Evolutionary conservation across 495 filamentous ascomycete genomes (phyloP), one percentile per base, ranked within the genome.

Genomic region (Aspergillus nidulans): DNA sequence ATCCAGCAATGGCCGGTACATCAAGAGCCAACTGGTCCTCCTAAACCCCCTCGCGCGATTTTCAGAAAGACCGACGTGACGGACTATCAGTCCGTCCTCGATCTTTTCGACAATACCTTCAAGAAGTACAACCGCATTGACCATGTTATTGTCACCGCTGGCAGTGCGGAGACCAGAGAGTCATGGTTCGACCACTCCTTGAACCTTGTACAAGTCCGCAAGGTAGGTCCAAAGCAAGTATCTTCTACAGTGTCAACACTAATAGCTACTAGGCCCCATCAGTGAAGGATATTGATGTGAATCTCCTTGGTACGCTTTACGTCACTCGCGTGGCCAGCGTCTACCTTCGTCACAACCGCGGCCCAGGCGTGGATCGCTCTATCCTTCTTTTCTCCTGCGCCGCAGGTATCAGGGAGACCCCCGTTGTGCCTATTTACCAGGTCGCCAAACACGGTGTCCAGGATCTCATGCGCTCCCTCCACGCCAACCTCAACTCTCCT

Each of bases 61-160:
- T 80, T 78, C 60, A 64, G 72, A 18, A 42, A 62, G 13, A 73
- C 71, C 25, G 71, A 82, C 61, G 74, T 82, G 18, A 69, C 68
- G 20, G 63, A 70, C 52, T 82, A 79, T 63, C 57, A 68, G 13
- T 69, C 73, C 12, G 66, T 78, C 19, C 46, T 72, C 39, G 60
- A 63, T 10, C 50, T 81, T 4, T 82, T 80, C 57, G 76, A 78
- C 42, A 52, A 63, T 43, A 70, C 75, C 2, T 74, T 75, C 51
- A 60, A 77, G 42, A 71, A 64, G 9, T 76, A 74, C 54, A 70
- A 70, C 23, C 72, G 69, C 16, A 78, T 82, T 39, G 79, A 82
- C 52, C 70, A 76, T 59, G 78, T 78, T 6, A 69, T 80, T 30
- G 73, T 77, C 16, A 79, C 78, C 15, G 79, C 79, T 9, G 78